phyloP scores from a whole-genome alignment of 495 filamentous ascomycete species.

The Lophiotrema nucula region DNA sequence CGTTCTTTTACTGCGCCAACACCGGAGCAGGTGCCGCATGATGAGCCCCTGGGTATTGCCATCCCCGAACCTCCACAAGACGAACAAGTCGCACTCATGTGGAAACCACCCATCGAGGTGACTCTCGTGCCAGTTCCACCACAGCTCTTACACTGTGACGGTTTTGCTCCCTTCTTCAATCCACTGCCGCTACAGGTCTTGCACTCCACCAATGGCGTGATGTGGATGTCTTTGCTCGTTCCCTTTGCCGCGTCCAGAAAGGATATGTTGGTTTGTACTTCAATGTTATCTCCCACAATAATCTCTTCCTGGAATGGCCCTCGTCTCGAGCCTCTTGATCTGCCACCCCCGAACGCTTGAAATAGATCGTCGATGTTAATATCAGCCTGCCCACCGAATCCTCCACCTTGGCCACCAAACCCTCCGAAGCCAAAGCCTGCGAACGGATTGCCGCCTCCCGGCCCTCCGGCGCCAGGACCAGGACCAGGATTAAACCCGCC shows the following conservation, averaged over 20 bases:
- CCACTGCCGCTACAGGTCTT: conserved; percentile 79
- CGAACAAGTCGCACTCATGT: conserved; percentile 86
- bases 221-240: conserved; percentile 69
- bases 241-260: conserved; percentile 98
- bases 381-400: conserved; percentile 64
- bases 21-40: conserved; percentile 75
- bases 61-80: conserved; percentile 74
- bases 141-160: conserved; percentile 72
- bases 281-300: conserved; percentile 86
- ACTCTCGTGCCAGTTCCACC: conserved; percentile 83
- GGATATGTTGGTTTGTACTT: conserved; percentile 84
- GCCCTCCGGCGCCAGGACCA: conserved; percentile 48
- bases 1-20: conserved; percentile 74
- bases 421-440: conserved; percentile 55
- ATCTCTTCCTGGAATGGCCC: conserved; percentile 71
- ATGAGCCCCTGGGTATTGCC: conserved; percentile 68
- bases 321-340: conserved; percentile 46
- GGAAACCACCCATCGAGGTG: conserved; percentile 90
- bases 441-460: conserved; percentile 45
- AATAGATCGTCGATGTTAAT: conserved; percentile 97
- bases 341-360: conserved; percentile 69
- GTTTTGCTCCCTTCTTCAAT: conserved; percentile 74
- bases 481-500: conserved; percentile 71
- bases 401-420: conserved; percentile 49
- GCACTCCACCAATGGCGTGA: conserved; percentile 75